Percentiles rank a stretch among this genome's conserved stretches.
phyloP scores from a whole-genome alignment of 129 eudicot genomes.

The Tagetes erecta region DNA sequence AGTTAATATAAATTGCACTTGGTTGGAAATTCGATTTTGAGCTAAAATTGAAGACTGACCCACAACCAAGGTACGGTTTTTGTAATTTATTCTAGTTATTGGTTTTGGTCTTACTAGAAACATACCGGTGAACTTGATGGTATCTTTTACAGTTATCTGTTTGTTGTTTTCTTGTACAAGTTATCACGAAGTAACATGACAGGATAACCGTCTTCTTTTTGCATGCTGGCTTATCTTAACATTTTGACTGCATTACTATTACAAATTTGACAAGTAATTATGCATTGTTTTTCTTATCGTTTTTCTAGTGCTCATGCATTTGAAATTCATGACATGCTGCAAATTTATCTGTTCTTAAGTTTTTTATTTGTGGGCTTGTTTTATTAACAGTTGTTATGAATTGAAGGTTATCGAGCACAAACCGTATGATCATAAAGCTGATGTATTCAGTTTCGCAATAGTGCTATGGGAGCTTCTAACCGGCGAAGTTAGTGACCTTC shows the following conservation, averaged over 20 bases:
- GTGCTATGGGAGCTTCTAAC: conserved; percentile 85
- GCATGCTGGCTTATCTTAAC: neutral
- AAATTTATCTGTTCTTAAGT: conserved; percentile 8
- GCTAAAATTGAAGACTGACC: too few species aligned
- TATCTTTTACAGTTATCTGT: neutral
- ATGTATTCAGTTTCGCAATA: conserved; percentile 74
- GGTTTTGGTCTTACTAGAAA: conserved; percentile 10
- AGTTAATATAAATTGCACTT: too few species aligned
- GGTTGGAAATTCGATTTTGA: too few species aligned
- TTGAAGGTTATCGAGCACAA: conserved; percentile 80
- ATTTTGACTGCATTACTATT: conserved; percentile 5
- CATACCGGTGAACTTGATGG: conserved; percentile 12
- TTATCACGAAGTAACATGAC: neutral
- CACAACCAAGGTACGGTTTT: conserved; percentile 12
- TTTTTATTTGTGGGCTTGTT: conserved; percentile 28
- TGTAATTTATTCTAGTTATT: conserved; percentile 12
- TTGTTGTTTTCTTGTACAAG: conserved; percentile 4
- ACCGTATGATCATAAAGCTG: conserved; percentile 84
- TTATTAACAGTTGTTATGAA: conserved; percentile 37
- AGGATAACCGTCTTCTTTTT: neutral
- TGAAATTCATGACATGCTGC: conserved; percentile 10
- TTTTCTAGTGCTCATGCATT: conserved; percentile 2
- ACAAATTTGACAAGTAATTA: neutral
- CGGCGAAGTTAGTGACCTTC: conserved; percentile 55
- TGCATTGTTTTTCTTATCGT: neutral